These are phyloP conservation scores for Sporothrix luriei DNA, from an alignment of 2,329 filamentous ascomycete species.

Conservation along the genomic window DNA sequence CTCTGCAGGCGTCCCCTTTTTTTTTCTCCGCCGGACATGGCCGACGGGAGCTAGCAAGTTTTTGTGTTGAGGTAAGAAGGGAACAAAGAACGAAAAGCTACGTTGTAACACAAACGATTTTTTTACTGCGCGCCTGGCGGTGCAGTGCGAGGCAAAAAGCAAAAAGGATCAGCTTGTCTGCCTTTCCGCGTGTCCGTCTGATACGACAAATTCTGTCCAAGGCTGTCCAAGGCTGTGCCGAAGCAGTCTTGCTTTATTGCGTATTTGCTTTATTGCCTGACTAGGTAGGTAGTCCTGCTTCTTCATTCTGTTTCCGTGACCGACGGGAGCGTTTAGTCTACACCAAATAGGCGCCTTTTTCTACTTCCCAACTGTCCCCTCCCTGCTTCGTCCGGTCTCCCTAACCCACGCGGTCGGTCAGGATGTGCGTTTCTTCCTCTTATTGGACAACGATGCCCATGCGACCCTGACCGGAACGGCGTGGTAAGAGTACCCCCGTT, in stretches of 20 bases:
- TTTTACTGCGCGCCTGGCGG: too few relatives aligned
- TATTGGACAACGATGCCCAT: neutral
- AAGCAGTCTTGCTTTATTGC: neutral
- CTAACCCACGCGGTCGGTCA: slow-evolving; percentile 21
- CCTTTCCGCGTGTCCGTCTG: neutral
- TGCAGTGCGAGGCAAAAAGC: too few relatives aligned
- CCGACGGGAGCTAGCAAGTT: neutral
- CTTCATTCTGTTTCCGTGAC: neutral
- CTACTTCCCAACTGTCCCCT: neutral
- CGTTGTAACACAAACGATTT: too few relatives aligned
- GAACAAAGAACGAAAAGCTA: too few relatives aligned
- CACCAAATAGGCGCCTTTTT: neutral
- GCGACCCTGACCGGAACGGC: neutral
- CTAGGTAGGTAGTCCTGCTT: neutral
- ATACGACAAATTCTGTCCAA: neutral
- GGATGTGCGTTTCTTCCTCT: neutral
- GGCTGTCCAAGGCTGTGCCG: neutral
- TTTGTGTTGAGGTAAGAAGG: too few relatives aligned
- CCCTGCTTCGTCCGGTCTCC: neutral
- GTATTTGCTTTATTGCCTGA: neutral
- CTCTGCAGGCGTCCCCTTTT: neutral
- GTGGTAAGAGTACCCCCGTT: neutral
- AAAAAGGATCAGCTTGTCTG: neutral
- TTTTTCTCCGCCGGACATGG: neutral
- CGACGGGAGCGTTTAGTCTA: neutral